phyloP scores from a whole-genome alignment of 805 yeast genomes.

The Candida namnaoensis region DNA sequence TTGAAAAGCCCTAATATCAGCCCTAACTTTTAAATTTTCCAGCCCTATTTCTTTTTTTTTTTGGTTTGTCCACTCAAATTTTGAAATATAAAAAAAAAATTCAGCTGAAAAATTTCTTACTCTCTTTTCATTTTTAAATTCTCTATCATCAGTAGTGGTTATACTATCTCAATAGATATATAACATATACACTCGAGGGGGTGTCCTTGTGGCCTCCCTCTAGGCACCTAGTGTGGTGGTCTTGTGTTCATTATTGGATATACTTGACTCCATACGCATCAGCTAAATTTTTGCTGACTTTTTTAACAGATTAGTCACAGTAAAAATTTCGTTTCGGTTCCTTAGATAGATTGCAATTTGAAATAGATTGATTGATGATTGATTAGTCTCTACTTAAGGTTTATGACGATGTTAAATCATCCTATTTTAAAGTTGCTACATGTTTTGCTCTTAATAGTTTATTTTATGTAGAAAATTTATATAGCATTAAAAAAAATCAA shows the following conservation, averaged over 20 bases:
- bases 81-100: too few species aligned
- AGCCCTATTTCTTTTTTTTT: too few species aligned
- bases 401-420: slow-evolving; percentile 10
- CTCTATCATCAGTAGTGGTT: slow-evolving; percentile 71
- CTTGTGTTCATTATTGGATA: slow-evolving; percentile 17
- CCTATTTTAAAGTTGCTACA: slow-evolving; percentile 21
- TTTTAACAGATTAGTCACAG: slow-evolving; percentile 67
- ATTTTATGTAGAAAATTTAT: too few species aligned
- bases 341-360: slow-evolving; percentile 40
- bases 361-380: slow-evolving; percentile 13
- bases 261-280: slow-evolving; percentile 25
- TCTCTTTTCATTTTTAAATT: slow-evolving; percentile 17
- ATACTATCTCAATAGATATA: slow-evolving; percentile 63
- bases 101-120: slow-evolving; percentile 1
- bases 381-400: slow-evolving; percentile 13
- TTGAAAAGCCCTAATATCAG: background rate
- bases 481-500: too few species aligned
- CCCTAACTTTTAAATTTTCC: too few species aligned
- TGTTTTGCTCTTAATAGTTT: background rate
- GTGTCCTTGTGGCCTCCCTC: slow-evolving; percentile 3
- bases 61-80: too few species aligned
- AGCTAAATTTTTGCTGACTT: slow-evolving; percentile 70
- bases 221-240: slow-evolving; percentile 20
- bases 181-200: slow-evolving; percentile 32
- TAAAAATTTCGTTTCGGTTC: slow-evolving; percentile 68